Base-by-base conservation (phyloP, 2,329 filamentous ascomycete species). In the Colletotrichum cereale region DNA sequence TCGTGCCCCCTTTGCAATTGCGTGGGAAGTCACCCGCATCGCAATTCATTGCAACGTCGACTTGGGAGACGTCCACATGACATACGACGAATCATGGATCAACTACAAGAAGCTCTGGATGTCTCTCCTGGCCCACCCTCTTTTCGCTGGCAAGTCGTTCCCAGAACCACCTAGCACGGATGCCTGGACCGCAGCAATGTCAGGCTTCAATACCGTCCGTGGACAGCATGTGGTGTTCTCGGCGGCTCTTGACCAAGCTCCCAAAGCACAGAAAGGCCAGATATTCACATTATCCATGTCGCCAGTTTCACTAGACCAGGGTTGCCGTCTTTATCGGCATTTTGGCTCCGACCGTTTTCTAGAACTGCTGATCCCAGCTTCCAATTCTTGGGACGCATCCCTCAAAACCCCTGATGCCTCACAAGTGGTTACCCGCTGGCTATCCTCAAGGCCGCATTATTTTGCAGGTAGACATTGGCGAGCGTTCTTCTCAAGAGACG, bases 301-400 rank as follows among this genome's bases (percentile, higher is more conserved):
- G 2, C 85, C 87, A 0, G 75, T 90, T 1, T 81, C 79, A 12
- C 76, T 89, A 2, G 86, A 89, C 34, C 76, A 82, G 3, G 81
- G 85, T 0, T 84, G 89, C 76, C 86, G 89, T 2, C 77, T 91
- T 0, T 80, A 81, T 26, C 84, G 89, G 16, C 85, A 85, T 5
- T 90, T 90, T 73, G 89, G 89, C 0, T 78, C 84, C 0, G 89
- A 91, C 73, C 83, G 89, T 0, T 90, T 90, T 56, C 72, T 91
- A 1, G 87, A 91, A 64, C 68, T 91, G 0, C 76, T 84, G 5
- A 80, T 90, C 6, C 88, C 89, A 0, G 82, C 82, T 0, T 80
- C 84, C 0, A 78, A 79, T 0, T 72, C 75, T 0, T 79, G 79
- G 0, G 73, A 78, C 1, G 74, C 82, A 0, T 74, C 80, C 0